Percentiles rank a stretch among this genome's conserved stretches.
Conservation (phyloP, 768 basidiomycete species). For the Russula brevipes region DNA sequence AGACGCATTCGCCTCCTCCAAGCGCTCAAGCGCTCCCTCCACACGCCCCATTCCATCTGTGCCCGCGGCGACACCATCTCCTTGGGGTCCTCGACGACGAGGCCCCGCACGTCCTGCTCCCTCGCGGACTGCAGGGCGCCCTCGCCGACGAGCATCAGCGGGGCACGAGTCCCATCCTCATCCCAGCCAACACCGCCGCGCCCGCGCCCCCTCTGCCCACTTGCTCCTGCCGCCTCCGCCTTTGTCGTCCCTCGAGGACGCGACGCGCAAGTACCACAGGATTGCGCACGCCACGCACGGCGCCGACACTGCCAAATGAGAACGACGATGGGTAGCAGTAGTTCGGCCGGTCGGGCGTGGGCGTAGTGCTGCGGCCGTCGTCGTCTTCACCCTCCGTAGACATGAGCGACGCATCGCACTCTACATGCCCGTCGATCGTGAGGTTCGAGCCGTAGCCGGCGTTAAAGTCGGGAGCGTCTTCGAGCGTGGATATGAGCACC, state of each 20-base stretch:
- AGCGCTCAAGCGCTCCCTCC: conserved; percentile 40
- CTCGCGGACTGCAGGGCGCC: conserved; percentile 58
- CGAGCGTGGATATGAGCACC: background rate
- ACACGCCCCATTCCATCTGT: conserved; percentile 50
- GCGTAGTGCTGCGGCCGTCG: background rate
- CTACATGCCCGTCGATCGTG: conserved; percentile 65
- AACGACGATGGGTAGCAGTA: background rate
- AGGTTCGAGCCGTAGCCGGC: conserved; percentile 75
- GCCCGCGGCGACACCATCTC: conserved; percentile 49
- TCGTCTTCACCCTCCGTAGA: conserved; percentile 29
- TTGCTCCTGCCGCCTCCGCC: background rate
- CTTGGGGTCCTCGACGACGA: conserved; percentile 31
- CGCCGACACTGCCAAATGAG: conserved; percentile 70
- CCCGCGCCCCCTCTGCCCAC: background rate
- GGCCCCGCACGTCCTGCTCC: conserved; percentile 29
- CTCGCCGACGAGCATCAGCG: conserved; percentile 55
- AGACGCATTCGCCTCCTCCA: conserved; percentile 28
- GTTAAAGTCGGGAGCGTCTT: background rate
- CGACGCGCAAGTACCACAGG: conserved; percentile 58
- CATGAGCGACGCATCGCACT: conserved; percentile 80
- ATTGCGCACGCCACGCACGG: conserved; percentile 58
- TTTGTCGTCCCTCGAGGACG: conserved; percentile 48
- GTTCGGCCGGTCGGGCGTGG: too few relatives aligned
- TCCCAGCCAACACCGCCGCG: conserved; percentile 33
- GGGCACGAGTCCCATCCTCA: conserved; percentile 58